phyloP scores from a whole-genome alignment of 257 asterid genomes.

The Ocimum tenuiflorum region DNA sequence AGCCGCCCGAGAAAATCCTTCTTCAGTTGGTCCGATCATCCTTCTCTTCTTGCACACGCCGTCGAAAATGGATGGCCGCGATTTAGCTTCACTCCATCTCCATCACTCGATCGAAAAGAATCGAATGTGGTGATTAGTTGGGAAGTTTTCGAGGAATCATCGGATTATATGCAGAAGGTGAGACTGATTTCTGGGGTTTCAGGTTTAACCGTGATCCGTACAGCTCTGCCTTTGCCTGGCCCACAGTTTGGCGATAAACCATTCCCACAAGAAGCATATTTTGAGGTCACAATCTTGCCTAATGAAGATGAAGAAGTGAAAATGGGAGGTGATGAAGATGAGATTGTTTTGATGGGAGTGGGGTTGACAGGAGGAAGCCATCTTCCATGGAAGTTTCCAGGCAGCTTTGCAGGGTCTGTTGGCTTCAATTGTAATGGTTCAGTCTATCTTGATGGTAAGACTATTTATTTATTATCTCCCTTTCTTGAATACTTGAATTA shows the following conservation, averaged over 20 bases:
- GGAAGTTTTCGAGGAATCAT: conserved; percentile 77
- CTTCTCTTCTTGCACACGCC: conserved; percentile 55
- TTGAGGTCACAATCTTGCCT: conserved; percentile 53
- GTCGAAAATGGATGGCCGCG: conserved; percentile 88
- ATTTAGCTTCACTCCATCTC: conserved; percentile 48
- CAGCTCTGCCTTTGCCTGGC: conserved; percentile 77
- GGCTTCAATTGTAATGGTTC: conserved; percentile 76
- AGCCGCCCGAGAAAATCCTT: conserved; percentile 30
- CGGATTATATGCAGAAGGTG: conserved; percentile 70
- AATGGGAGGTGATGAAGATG: conserved; percentile 27
- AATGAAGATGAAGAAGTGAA: conserved; percentile 27
- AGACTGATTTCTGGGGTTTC: conserved; percentile 26
- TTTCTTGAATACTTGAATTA: neutral
- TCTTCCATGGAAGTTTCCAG: conserved; percentile 49
- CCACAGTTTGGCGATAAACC: conserved; percentile 52
- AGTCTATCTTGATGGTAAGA: conserved; percentile 64
- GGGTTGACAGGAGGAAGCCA: conserved; percentile 54
- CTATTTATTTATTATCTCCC: neutral
- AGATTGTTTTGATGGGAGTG: conserved; percentile 28
- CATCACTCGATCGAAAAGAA: conserved; percentile 29
- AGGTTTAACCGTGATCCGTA: conserved; percentile 32
- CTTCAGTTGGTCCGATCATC: conserved; percentile 76
- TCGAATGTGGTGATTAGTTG: conserved; percentile 45
- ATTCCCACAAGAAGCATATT: conserved; percentile 80
- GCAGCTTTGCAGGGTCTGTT: conserved; percentile 69